Percentiles rank a stretch among this genome's conserved stretches.
These are phyloP conservation scores for Suhomyces emberorum DNA, from an alignment of 805 yeast genomes.

Conservation along the genomic window DNA sequence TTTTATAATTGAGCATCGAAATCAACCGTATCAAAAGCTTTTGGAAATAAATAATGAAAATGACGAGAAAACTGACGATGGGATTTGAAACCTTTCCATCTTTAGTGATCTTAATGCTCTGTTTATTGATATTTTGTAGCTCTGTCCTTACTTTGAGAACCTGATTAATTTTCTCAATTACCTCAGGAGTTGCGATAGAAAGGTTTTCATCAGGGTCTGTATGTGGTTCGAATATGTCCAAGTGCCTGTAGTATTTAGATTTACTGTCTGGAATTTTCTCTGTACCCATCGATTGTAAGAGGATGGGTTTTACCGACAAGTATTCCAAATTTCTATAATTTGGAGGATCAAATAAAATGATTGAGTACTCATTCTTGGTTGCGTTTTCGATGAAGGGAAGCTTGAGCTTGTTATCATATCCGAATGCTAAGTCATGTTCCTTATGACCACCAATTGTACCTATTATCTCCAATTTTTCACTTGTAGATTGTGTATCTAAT, in stretches of 20 bases:
- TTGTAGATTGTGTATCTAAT: no score
- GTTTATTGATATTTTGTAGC: slow-evolving; percentile 1
- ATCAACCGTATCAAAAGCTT: slow-evolving; percentile 17
- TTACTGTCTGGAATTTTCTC: slow-evolving; percentile 5
- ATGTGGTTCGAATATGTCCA: slow-evolving; percentile 13
- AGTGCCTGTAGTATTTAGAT: slow-evolving; percentile 20
- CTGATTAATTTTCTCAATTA: slow-evolving; percentile 34
- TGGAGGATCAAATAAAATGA: slow-evolving; percentile 66
- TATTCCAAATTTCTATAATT: slow-evolving; percentile 68
- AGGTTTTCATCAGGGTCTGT: slow-evolving; percentile 14
- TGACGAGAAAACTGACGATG: slow-evolving; percentile 11
- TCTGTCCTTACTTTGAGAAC: slow-evolving; percentile 18
- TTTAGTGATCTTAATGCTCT: not conserved
- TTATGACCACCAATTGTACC: not conserved
- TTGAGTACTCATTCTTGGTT: slow-evolving; percentile 9
- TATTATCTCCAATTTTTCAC: slow-evolving; percentile 1
- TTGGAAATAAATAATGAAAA: slow-evolving; percentile 12
- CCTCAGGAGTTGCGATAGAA: slow-evolving; percentile 25
- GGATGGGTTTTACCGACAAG: slow-evolving; percentile 70
- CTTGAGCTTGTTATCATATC: not conserved
- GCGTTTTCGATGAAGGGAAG: slow-evolving; percentile 5
- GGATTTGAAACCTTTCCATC: not conserved
- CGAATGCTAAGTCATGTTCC: not conserved
- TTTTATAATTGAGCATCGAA: slow-evolving; percentile 24
- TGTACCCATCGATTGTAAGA: slow-evolving; percentile 49